Conservation (phyloP, 2,329 filamentous ascomycete species). For the Talaromyces amestolkiae region DNA sequence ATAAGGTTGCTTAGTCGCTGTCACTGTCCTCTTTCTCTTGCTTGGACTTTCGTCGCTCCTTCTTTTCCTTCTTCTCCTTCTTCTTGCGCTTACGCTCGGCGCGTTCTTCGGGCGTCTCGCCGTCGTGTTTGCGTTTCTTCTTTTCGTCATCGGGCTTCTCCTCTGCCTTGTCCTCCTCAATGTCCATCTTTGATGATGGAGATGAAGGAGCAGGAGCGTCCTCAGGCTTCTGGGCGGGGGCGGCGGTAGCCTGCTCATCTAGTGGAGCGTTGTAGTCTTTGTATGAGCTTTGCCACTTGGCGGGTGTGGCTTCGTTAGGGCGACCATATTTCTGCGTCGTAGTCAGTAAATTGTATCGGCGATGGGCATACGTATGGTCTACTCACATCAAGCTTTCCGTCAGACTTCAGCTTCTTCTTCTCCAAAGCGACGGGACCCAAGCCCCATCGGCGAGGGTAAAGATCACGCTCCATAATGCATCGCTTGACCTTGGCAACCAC, state of each 20-base stretch:
- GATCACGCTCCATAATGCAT: conserved; percentile 98
- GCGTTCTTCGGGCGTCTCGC: conserved; percentile 51
- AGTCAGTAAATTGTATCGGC: conserved; percentile 33
- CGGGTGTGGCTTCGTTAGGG: conserved; percentile 85
- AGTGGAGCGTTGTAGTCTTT: conserved; percentile 74
- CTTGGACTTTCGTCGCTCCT: conserved; percentile 76
- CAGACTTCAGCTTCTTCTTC: conserved; percentile 99
- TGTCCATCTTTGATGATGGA: conserved; percentile 32
- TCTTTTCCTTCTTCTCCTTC: conserved; percentile 56
- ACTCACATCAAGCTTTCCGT: conserved; percentile 84
- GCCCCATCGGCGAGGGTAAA: conserved; percentile 96
- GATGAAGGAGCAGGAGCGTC: conserved; percentile 34
- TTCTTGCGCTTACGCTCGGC: conserved; percentile 52
- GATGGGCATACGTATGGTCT: background rate
- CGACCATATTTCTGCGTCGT: conserved; percentile 76
- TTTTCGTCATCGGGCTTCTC: conserved; percentile 46
- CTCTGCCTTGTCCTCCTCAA: conserved; percentile 37
- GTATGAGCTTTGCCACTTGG: conserved; percentile 90
- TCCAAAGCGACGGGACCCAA: conserved; percentile 87
- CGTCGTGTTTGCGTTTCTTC: conserved; percentile 58
- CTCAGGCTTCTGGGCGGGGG: conserved; percentile 45
- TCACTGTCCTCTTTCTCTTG: conserved; percentile 74
- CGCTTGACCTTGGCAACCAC: conserved; percentile 99
- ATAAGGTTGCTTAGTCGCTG: conserved; percentile 37
- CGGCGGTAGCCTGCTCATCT: conserved; percentile 42